These are phyloP conservation scores for Exutisphaerella laricina DNA, from an alignment of 2,329 filamentous ascomycete species.

Conservation along the genomic window DNA sequence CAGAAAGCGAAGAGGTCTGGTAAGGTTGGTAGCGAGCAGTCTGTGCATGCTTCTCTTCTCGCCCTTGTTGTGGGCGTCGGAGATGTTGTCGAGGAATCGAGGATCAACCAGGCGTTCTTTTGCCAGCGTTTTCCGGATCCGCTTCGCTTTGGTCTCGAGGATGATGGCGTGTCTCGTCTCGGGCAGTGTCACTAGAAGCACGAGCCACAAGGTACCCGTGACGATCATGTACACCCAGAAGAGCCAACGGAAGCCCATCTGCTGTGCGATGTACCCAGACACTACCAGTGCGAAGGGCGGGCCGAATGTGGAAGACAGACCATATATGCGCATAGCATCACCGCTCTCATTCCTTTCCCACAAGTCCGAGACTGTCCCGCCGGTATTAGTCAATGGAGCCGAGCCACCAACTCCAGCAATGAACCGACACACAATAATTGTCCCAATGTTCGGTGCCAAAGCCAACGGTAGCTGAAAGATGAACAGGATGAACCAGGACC, in stretches of 20 bases:
- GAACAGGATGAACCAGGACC: slow-evolving; percentile 28
- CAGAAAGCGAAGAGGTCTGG: no score
- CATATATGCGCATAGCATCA: slow-evolving; percentile 32
- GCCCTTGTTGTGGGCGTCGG: no score
- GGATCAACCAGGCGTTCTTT: slow-evolving; percentile 27
- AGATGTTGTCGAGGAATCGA: no score
- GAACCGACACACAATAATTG: slow-evolving; percentile 42
- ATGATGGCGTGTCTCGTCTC: slow-evolving; percentile 38
- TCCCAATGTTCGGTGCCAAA: slow-evolving; percentile 58
- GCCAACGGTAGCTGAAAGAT: slow-evolving; percentile 29
- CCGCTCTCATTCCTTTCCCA: slow-evolving; percentile 29
- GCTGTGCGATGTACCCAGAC: slow-evolving; percentile 27
- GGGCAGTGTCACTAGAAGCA: slow-evolving; percentile 36
- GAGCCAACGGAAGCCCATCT: slow-evolving; percentile 29
- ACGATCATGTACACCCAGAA: slow-evolving; percentile 35
- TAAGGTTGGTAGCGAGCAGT: no score
- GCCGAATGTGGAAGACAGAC: slow-evolving; percentile 26
- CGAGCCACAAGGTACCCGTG: slow-evolving; percentile 24
- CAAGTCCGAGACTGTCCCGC: slow-evolving; percentile 30
- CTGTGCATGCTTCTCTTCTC: no score
- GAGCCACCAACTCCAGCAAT: slow-evolving; percentile 30
- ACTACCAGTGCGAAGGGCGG: slow-evolving; percentile 23
- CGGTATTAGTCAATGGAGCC: slow-evolving; percentile 27
- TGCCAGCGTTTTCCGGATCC: slow-evolving; percentile 23
- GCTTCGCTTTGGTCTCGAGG: slow-evolving; percentile 25